These are phyloP conservation scores for Gracilariopsis chorda DNA, from an alignment of 23 red algal genomes.

Conservation along the genomic window DNA sequence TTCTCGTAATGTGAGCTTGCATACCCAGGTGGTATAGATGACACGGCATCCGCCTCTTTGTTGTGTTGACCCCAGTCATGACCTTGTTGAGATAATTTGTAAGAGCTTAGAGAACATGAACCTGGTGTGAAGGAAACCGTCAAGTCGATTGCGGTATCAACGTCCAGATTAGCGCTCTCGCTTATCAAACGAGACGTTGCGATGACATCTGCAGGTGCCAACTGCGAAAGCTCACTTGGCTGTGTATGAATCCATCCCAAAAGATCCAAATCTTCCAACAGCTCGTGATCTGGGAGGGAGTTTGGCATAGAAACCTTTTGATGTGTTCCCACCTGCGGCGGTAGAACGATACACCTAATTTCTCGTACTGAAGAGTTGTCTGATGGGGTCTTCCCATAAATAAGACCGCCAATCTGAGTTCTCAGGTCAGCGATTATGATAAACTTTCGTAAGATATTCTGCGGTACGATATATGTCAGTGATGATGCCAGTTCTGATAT, in stretches of 20 bases:
- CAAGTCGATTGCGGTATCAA: slow-evolving; percentile 50
- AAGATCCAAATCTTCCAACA: slow-evolving; percentile 70
- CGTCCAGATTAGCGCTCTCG: slow-evolving; percentile 8
- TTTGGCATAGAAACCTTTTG: slow-evolving; percentile 73
- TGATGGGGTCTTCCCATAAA: slow-evolving; percentile 74
- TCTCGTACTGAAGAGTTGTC: slow-evolving; percentile 77
- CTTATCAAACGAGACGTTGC: slow-evolving; percentile 56
- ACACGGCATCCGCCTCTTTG: slow-evolving; percentile 59
- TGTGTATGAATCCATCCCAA: slow-evolving; percentile 81
- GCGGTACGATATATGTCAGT: slow-evolving; percentile 83
- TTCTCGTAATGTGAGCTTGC: slow-evolving; percentile 70
- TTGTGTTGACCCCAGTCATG: slow-evolving; percentile 83
- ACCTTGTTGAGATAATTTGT: slow-evolving; percentile 65
- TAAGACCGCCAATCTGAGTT: slow-evolving; percentile 78
- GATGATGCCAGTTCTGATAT: not conserved
- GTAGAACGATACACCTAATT: slow-evolving; percentile 74
- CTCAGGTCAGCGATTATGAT: slow-evolving; percentile 81
- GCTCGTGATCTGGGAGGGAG: slow-evolving; percentile 43
- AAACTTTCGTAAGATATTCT: slow-evolving; percentile 84
- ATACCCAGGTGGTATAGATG: slow-evolving; percentile 76
- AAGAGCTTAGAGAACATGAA: slow-evolving; percentile 74
- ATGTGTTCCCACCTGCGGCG: slow-evolving; percentile 82
- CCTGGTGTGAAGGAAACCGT: slow-evolving; percentile 94
- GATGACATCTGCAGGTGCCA: slow-evolving; percentile 75
- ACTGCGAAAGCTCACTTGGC: slow-evolving; percentile 66